Conservation (phyloP, 495 filamentous ascomycete genomes). For the Aspergillus haitiensis region DNA sequence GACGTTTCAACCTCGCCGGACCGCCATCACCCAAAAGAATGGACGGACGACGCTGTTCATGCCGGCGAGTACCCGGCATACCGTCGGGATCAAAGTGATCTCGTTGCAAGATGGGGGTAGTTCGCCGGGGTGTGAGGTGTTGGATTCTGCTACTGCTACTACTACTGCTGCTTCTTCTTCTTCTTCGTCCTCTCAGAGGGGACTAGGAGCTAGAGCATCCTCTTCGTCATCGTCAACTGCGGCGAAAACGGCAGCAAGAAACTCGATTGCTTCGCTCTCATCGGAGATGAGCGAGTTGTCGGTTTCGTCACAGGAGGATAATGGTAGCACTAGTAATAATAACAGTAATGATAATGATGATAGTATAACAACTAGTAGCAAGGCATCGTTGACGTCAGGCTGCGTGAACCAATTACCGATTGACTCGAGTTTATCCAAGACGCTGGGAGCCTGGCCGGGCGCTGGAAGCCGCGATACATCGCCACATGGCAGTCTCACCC, state of each 20-base stretch:
- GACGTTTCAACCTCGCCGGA: conserved; percentile 74
- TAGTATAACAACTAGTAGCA: conserved; percentile 27
- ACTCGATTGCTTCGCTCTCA: conserved; percentile 41
- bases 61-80: conserved; percentile 67
- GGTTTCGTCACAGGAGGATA: conserved; percentile 38
- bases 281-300: conserved; percentile 45
- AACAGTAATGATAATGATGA: conserved; percentile 3
- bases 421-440: conserved; percentile 30
- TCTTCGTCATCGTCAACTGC: neutral
- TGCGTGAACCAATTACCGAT: conserved; percentile 41
- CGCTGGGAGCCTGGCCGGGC: conserved; percentile 42
- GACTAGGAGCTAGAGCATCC: neutral
- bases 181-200: neutral
- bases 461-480: conserved; percentile 54
- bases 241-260: conserved; percentile 22
- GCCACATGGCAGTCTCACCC: conserved; percentile 75
- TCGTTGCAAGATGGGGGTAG: conserved; percentile 45
- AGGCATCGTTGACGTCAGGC: conserved; percentile 32
- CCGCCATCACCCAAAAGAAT: conserved; percentile 65
- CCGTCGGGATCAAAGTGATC: conserved; percentile 64
- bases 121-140: conserved; percentile 35
- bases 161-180: too few relatives aligned
- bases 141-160: neutral
- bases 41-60: conserved; percentile 88
- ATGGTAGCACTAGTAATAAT: neutral